Evolutionary conservation across 805 yeast species (phyloP).

Genomic region (Nadsonia fulvescens): DNA sequence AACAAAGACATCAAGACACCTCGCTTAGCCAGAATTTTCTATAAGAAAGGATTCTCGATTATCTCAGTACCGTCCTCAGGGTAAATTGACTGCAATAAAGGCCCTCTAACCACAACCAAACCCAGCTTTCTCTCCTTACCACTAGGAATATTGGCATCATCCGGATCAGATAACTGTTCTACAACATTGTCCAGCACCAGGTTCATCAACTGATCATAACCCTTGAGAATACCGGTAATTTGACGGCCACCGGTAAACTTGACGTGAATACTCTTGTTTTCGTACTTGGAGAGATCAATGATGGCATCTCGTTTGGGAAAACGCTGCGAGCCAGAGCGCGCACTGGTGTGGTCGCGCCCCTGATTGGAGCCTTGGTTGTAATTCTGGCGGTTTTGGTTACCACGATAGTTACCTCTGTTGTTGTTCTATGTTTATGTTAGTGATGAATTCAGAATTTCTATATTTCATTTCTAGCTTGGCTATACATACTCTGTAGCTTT

Average conservation of each 20-base stretch:
- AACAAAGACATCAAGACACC: too few species aligned
- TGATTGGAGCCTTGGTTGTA: conserved; percentile 11
- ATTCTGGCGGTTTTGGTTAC: too few species aligned
- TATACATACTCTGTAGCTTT: too few species aligned
- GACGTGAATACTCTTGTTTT: conserved; percentile 55
- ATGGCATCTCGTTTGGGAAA: conserved; percentile 87
- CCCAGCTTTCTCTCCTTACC: conserved; percentile 53
- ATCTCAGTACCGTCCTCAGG: conserved; percentile 56
- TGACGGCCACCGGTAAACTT: conserved; percentile 76
- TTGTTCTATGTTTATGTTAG: too few species aligned
- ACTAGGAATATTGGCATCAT: conserved; percentile 35
- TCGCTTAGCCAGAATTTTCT: too few species aligned
- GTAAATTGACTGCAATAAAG: conserved; percentile 47
- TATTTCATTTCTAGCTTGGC: too few species aligned
- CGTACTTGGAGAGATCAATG: conserved; percentile 57
- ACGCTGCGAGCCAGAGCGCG: conserved; percentile 23
- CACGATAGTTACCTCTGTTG: too few species aligned
- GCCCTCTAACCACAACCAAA: conserved; percentile 72
- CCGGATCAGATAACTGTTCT: conserved; percentile 38
- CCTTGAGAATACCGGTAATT: conserved; percentile 65
- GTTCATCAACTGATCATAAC: conserved; percentile 93
- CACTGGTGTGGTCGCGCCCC: conserved; percentile 17
- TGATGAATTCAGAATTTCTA: too few species aligned
- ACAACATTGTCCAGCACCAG: conserved; percentile 41
- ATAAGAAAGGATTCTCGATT: too few species aligned